Base-by-base conservation (phyloP, 1,284 basidiomycete genomes). In the Cerioporus squamosus region DNA sequence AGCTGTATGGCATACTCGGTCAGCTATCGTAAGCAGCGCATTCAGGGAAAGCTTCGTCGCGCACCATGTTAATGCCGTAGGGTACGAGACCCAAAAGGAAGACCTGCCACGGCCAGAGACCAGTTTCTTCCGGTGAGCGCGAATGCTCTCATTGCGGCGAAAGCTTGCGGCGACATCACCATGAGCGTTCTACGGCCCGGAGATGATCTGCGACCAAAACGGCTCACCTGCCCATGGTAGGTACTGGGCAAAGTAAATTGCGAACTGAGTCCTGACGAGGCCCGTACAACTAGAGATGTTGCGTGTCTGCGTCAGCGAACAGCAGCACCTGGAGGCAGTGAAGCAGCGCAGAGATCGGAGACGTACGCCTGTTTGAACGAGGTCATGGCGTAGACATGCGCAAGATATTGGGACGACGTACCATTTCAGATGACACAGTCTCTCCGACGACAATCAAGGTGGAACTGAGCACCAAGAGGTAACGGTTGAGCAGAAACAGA, bases 161-260 rank as follows among this genome's bases (percentile, higher is more conserved):
- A 50, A 10, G 48, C 48, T 50, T 8, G 17, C 18, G 82, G 81
- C 31, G 5, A 20, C 18, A 10, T 20, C 45, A 31, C 6, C 7
- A 31, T 9, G 6, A 17, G n/a, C n/a, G n/a, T n/a, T n/a, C n/a
- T n/a, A 47, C 10, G 2, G 9, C 3, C 9, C 3, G 26, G 26
- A 10, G 44, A 26, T 17, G 8, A 14, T 10, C n/a, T 9, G n/a
- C 7, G 17, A 24, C 4, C 8, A 45, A 23, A 12, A 29, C 6
- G 9, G 10, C 45, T 47, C 2, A 47, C 45, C 45, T 23, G 45
- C 45, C 45, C 45, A 47, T 31, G 45, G 26, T n/a, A 47, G 5
- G 20, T 31, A 33, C 17, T 47, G 45, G 3, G 23, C 22, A 1
- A 45, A 24, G 10, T 45, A 17, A 5, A 45, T 24, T 7, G 44